Evolutionary conservation across 108 stramenopile genomes (phyloP), one percentile per base, ranked within the genome.

Genomic region (Parietichytrium sp.): DNA sequence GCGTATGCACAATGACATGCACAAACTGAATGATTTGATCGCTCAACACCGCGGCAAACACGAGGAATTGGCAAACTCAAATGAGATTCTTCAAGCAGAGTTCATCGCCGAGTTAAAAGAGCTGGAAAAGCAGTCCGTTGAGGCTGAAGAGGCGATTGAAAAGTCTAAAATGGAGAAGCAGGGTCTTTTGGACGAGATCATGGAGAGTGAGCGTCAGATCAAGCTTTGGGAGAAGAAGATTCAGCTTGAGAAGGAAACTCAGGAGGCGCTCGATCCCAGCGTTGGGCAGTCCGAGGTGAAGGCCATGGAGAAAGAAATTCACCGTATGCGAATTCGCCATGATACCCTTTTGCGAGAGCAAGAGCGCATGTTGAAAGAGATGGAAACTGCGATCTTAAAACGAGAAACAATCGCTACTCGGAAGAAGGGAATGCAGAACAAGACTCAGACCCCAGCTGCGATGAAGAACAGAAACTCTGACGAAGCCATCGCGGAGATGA

Each of bases 161-260:
- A 54, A 84, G 29, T 80, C 88, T 4, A 88, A 91, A 38, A 72
- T 80, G 47, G 82, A 53, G 18, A 92, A 91, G 55, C 55, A 50
- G 25, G 81, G 83, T 30, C 55, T 92, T 1, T 48, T 91, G 12
- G 88, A 88, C 29, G 91, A 93, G 54, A 91, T 90, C 33, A 52
- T 85, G 13, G 91, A 92, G 45, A 51, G 55, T 27, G 93, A 94
- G 83, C 61, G 88, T 55, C 91, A 94, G 52, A 83, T 89, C 55
- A 78, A 89, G 81, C 77, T 88, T 3, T 93, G 91, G 93, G 92
- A 93, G 61, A 91, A 90, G 84, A 94, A 94, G 85, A 93, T 91
- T 78, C 85, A 92, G 89, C 84, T 93, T 12, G 93, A 94, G 87
- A 89, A 91, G 77, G 93, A 93, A 82, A 93, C 93, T 4, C 89